These are phyloP conservation scores for Arctium lappa DNA, from an alignment of 129 eudicot species.

Conservation along the genomic window DNA sequence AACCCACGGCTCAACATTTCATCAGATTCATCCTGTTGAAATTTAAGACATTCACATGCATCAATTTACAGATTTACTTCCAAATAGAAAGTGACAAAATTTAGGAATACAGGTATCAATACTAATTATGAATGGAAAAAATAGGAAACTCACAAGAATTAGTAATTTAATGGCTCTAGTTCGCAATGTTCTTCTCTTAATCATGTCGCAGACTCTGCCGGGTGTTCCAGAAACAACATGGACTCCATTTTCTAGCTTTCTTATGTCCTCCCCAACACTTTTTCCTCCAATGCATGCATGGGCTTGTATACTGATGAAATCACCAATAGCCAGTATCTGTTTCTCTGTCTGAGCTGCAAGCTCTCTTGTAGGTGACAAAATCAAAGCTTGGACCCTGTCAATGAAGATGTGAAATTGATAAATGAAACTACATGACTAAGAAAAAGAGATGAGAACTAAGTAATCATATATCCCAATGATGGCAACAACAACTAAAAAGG, in stretches of 20 bases:
- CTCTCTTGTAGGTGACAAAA: constrained; percentile 93
- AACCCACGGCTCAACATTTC: constrained; percentile 99
- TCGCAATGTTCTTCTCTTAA: constrained; percentile 82
- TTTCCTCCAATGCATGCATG: constrained; percentile 98
- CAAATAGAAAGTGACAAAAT: neutral
- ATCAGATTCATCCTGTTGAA: constrained; percentile 84
- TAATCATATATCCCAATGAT: neutral
- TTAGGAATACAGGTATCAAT: neutral
- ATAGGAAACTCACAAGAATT: constrained; percentile 58
- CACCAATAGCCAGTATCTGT: constrained; percentile 73
- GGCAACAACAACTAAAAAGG: neutral
- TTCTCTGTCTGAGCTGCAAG: constrained; percentile 93
- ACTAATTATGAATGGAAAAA: neutral
- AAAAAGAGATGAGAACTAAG: neutral
- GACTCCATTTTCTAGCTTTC: constrained; percentile 84
- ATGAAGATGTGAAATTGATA: neutral
- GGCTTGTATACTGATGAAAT: constrained; percentile 73
- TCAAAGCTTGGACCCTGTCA: constrained; percentile 87
- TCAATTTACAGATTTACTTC: neutral
- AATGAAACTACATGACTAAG: neutral
- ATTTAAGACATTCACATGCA: neutral
- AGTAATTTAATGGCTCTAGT: constrained; percentile 80
- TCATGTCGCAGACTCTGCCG: constrained; percentile 96
- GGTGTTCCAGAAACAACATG: constrained; percentile 98
- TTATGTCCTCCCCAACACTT: constrained; percentile 93